A percentile compares a stretch with the other conserved stretches of the same genome.
These are phyloP conservation scores for Zasmidium cellare DNA, from an alignment of 2,329 filamentous ascomycete genomes.

Conservation along the genomic window DNA sequence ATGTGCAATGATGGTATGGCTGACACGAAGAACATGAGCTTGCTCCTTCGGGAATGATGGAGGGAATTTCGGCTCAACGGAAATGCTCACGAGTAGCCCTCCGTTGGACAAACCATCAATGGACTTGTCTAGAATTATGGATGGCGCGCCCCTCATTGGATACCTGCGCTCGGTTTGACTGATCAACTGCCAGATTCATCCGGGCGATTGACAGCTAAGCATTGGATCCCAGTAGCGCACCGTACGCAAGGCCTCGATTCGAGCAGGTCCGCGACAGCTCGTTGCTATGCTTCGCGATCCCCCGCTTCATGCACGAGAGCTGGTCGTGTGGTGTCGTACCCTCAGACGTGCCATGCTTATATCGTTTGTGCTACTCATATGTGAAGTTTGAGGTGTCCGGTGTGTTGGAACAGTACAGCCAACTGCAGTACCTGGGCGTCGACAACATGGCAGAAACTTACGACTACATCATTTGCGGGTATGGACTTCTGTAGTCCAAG, in stretches of 20 bases:
- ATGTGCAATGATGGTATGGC: not conserved
- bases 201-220: not conserved
- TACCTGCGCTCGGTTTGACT: not conserved
- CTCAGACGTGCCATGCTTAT: not conserved
- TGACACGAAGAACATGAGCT: not conserved
- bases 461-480: conserved; percentile 29
- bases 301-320: not conserved
- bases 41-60: not conserved
- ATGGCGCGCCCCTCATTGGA: no score
- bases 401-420: no score
- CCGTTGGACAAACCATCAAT: not conserved
- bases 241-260: not conserved
- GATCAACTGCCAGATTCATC: not conserved
- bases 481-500: not conserved
- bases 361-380: not conserved
- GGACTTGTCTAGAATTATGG: not conserved
- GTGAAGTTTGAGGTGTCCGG: no score
- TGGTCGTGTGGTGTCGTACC: not conserved
- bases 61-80: not conserved
- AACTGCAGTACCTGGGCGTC: no score
- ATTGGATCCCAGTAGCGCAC: not conserved
- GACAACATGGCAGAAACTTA: conserved; percentile 21
- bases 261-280: not conserved
- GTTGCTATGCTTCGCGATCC: not conserved
- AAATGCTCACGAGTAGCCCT: not conserved